Percentiles rank a stretch among this genome's conserved stretches.
Conservation (phyloP, 2,329 filamentous ascomycete genomes). For the Harringtonia aguacate region DNA sequence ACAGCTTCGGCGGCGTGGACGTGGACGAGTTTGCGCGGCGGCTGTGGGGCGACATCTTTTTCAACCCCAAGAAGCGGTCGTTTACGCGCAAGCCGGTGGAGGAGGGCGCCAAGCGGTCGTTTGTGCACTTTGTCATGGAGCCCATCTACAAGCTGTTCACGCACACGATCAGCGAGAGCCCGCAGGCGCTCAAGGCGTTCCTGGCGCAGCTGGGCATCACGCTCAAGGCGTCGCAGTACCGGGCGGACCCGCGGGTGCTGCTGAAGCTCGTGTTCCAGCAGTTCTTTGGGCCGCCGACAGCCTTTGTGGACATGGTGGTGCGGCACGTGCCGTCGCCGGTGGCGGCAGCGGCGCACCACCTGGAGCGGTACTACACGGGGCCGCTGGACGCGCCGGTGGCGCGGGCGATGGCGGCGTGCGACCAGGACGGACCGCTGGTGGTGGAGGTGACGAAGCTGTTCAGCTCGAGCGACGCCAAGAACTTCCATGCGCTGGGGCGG, state of each 20-base stretch:
- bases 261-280: conserved; percentile 85
- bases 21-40: conserved; percentile 71
- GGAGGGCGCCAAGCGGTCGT: conserved; percentile 70
- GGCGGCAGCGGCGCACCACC: conserved; percentile 62
- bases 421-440: conserved; percentile 85
- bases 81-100: conserved; percentile 85
- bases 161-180: conserved; percentile 84
- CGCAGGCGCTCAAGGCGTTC: conserved; percentile 71
- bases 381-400: conserved; percentile 75
- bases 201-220: conserved; percentile 70
- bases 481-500: conserved; percentile 80
- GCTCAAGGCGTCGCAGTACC: conserved; percentile 88
- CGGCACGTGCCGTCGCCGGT: conserved; percentile 80
- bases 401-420: conserved; percentile 67
- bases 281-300: conserved; percentile 83
- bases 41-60: conserved; percentile 95
- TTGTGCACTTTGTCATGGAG: conserved; percentile 90
- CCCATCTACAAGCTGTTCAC: conserved; percentile 97
- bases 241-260: conserved; percentile 77
- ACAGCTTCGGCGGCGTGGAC: conserved; percentile 75
- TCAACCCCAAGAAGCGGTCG: conserved; percentile 78
- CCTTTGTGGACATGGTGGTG: conserved; percentile 93
- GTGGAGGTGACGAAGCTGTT: conserved; percentile 90
- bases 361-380: conserved; percentile 87
- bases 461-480: conserved; percentile 80